phyloP scores from a whole-genome alignment of 2,329 filamentous ascomycete genomes.

The Massarina eburnea region DNA sequence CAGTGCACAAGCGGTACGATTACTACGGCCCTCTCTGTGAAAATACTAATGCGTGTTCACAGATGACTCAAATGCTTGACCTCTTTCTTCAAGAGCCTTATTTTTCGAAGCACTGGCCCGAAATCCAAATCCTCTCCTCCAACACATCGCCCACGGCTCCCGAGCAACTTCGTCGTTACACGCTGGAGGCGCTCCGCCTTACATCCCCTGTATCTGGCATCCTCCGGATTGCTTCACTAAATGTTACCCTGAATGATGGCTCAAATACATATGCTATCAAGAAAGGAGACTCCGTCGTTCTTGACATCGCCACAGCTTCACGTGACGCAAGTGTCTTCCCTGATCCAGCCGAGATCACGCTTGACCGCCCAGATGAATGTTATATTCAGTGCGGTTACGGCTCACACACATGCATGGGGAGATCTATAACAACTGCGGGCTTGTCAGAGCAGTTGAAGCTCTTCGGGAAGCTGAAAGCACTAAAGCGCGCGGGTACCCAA shows the following conservation, averaged over 20 bases:
- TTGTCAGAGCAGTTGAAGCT: conserved; percentile 13
- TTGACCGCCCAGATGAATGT: conserved; percentile 9
- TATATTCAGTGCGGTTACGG: conserved; percentile 14
- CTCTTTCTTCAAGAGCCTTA: conserved; percentile 12
- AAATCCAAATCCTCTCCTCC: conserved; percentile 6
- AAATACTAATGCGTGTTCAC: not conserved
- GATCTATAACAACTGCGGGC: conserved; percentile 7
- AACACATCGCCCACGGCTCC: conserved; percentile 4
- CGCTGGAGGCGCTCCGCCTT: conserved; percentile 12
- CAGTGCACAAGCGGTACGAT: conserved; percentile 9
- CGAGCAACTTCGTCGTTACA: conserved; percentile 10
- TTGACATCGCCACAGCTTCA: conserved; percentile 10
- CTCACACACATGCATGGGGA: conserved; percentile 8
- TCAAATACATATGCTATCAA: conserved; percentile 2
- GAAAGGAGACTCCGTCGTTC: conserved; percentile 6
- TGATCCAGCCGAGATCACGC: conserved; percentile 6
- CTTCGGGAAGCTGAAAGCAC: conserved; percentile 9
- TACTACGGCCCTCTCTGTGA: not conserved
- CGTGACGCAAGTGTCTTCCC: conserved; percentile 12
- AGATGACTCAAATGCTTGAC: conserved; percentile 13
- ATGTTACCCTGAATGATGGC: conserved; percentile 6
- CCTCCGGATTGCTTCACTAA: conserved; percentile 4
- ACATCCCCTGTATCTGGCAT: conserved; percentile 3
- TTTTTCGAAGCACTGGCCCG: conserved; percentile 11
- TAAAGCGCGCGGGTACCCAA: conserved; percentile 6